These are phyloP conservation scores for Phaeodactylum tricornutum DNA, from an alignment of 108 stramenopile species.

Conservation along the genomic window DNA sequence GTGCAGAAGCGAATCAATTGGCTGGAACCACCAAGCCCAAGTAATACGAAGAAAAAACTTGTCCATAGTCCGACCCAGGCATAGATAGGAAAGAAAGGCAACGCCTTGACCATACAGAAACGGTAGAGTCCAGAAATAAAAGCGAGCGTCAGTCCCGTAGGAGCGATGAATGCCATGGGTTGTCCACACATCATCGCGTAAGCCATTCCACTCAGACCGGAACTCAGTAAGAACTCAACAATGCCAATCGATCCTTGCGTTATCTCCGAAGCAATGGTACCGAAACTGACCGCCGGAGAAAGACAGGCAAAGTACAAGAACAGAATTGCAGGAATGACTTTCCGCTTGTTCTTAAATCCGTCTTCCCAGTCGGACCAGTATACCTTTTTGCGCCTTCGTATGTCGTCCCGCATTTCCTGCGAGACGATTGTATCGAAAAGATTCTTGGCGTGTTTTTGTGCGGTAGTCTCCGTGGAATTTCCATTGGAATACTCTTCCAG, in stretches of 20 bases:
- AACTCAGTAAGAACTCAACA: conserved; percentile 83
- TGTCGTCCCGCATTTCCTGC: conserved; percentile 33
- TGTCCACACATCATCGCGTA: conserved; percentile 86
- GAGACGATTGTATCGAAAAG: not conserved
- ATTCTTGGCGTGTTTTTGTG: not conserved
- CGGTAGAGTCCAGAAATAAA: conserved; percentile 87
- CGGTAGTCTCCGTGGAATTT: not conserved
- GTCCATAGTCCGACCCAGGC: conserved; percentile 95
- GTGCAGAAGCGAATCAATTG: conserved; percentile 87
- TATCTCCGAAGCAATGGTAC: conserved; percentile 80
- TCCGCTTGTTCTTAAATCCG: conserved; percentile 43
- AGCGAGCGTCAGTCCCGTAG: conserved; percentile 90
- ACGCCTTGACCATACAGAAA: conserved; percentile 50
- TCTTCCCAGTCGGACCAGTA: conserved; percentile 37
- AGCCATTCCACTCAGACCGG: conserved; percentile 79
- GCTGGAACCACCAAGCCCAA: conserved; percentile 75
- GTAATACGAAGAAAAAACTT: conserved; percentile 62
- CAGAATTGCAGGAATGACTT: conserved; percentile 70
- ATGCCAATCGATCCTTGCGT: conserved; percentile 85
- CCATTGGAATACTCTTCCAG: not conserved
- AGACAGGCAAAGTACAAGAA: conserved; percentile 96
- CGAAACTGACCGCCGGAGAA: conserved; percentile 90
- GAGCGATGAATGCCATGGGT: conserved; percentile 97
- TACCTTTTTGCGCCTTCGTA: conserved; percentile 25
- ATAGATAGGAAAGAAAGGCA: conserved; percentile 92